Percentiles rank a stretch among this genome's conserved stretches.
These are phyloP conservation scores for Pseudozyma sp. DNA, from an alignment of 1,284 basidiomycete species.

Conservation along the genomic window DNA sequence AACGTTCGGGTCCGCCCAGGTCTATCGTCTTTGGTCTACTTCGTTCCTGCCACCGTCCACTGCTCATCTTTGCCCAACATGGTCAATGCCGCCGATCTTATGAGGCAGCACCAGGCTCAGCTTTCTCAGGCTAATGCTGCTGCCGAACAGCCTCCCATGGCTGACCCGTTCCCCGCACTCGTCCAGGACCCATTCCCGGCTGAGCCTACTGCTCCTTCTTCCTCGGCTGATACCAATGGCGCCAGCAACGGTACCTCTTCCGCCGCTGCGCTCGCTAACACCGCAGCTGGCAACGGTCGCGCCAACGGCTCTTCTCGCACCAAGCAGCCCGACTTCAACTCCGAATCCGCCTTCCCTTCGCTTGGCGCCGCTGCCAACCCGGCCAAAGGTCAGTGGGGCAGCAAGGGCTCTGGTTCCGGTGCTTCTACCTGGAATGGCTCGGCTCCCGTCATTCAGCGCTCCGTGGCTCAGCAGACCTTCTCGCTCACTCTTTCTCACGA, in stretches of 20 bases:
- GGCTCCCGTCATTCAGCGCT: conserved; percentile 65
- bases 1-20: conserved; percentile 31
- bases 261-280: not conserved
- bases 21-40: conserved; percentile 47
- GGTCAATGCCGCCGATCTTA: conserved; percentile 63
- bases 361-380: conserved; percentile 63
- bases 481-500: conserved; percentile 57
- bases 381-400: conserved; percentile 63
- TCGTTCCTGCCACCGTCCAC: conserved; percentile 40
- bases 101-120: conserved; percentile 54
- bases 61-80: conserved; percentile 37
- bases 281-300: conserved; percentile 29
- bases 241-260: conserved; percentile 14
- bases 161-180: conserved; percentile 65
- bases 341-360: conserved; percentile 69
- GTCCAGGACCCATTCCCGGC: conserved; percentile 59
- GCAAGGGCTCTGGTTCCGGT: conserved; percentile 32
- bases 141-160: conserved; percentile 50
- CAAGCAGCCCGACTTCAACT: conserved; percentile 54
- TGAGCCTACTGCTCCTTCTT: conserved; percentile 17
- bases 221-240: conserved; percentile 15
- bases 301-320: conserved; percentile 34
- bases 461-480: conserved; percentile 59
- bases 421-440: conserved; percentile 53
- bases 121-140: conserved; percentile 38